Percentiles rank a stretch among this genome's conserved stretches.
These are phyloP conservation scores for Vanrija pseudolonga DNA, from an alignment of 1,284 basidiomycete genomes.

Conservation along the genomic window DNA sequence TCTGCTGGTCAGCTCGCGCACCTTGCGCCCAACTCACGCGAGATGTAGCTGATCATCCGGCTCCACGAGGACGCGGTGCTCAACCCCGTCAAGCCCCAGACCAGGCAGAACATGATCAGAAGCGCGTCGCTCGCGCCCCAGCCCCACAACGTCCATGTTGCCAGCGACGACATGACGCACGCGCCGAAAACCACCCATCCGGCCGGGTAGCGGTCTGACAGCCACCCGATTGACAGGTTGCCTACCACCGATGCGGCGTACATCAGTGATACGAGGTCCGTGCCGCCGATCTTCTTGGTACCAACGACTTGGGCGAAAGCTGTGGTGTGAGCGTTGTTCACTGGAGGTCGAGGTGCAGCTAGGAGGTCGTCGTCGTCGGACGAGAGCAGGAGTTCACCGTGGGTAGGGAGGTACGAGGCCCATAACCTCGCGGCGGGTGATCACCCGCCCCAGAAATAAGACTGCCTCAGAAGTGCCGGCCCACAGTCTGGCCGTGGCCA, in stretches of 20 bases:
- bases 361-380: too few species aligned
- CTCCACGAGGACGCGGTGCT: constrained; percentile 36
- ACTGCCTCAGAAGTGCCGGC: too few species aligned
- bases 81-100: constrained; percentile 29
- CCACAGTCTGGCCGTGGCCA: too few species aligned
- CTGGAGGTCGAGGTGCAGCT: constrained; percentile 14
- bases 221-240: constrained; percentile 35
- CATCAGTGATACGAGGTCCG: constrained; percentile 42
- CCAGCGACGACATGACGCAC: constrained; percentile 31
- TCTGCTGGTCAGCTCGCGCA: neutral
- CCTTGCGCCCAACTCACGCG: constrained; percentile 8
- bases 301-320: constrained; percentile 40
- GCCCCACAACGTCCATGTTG: constrained; percentile 47
- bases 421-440: too few species aligned
- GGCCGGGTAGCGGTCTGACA: constrained; percentile 39
- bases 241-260: constrained; percentile 46
- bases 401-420: too few species aligned
- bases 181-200: constrained; percentile 29
- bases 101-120: constrained; percentile 28
- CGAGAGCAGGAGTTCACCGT: too few species aligned
- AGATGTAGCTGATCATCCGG: constrained; percentile 28
- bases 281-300: constrained; percentile 35
- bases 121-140: constrained; percentile 32
- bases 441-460: too few species aligned
- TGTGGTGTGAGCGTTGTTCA: constrained; percentile 1